Conservation (phyloP, 2,329 filamentous ascomycete genomes). For the Didymella pinodella region DNA sequence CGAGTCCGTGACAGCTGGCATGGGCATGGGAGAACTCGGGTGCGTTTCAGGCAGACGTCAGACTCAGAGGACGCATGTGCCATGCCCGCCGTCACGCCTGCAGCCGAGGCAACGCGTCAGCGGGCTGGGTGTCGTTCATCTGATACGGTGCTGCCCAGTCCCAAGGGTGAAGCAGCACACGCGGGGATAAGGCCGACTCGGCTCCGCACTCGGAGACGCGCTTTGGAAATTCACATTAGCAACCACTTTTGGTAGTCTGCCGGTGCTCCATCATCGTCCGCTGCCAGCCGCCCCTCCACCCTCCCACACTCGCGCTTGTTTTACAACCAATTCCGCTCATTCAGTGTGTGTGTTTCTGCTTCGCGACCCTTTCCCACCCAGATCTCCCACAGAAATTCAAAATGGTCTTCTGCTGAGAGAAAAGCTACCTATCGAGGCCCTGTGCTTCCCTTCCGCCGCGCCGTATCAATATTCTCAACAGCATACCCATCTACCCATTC, state of each 20-base stretch:
- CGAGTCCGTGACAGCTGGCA: constrained; percentile 11
- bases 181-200: constrained; percentile 6
- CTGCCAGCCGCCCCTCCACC: constrained; percentile 9
- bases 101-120: constrained; percentile 13
- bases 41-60: constrained; percentile 17
- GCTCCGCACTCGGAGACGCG: constrained; percentile 8
- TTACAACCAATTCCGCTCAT: constrained; percentile 5
- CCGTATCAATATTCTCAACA: constrained; percentile 2
- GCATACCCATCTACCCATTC: not conserved
- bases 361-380: constrained; percentile 1
- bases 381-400: not conserved
- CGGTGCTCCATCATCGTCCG: constrained; percentile 1
- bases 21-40: constrained; percentile 13
- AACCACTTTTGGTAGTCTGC: not conserved
- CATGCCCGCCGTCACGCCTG: not conserved
- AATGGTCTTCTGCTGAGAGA: constrained; percentile 18
- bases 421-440: constrained; percentile 12
- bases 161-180: not conserved
- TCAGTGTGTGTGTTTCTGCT: constrained; percentile 7
- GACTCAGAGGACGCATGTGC: not conserved
- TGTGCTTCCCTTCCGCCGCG: constrained; percentile 13
- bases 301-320: constrained; percentile 6
- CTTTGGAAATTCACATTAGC: not conserved
- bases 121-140: constrained; percentile 3
- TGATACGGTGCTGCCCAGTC: not conserved